phyloP scores from a whole-genome alignment of 1,139 yeast species.

The Zygosaccharomyces sapae region DNA sequence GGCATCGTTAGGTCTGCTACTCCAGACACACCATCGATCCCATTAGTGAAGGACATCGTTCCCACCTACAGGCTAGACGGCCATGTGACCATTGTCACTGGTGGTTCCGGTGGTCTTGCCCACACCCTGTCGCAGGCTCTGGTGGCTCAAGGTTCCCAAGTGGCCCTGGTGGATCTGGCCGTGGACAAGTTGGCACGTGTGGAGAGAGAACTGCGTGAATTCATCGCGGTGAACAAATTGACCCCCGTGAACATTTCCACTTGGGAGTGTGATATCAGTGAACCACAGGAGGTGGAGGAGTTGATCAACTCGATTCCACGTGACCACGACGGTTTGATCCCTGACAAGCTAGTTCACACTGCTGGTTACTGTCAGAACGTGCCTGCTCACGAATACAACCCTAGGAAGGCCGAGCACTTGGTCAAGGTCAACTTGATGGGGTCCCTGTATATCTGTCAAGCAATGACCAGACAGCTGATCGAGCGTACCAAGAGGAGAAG shows the following conservation, averaged over 20 bases:
- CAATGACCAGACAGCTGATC: slow-evolving; percentile 66
- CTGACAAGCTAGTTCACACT: slow-evolving; percentile 65
- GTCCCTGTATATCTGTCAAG: slow-evolving; percentile 61
- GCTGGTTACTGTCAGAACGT: slow-evolving; percentile 84
- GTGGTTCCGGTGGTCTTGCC: slow-evolving; percentile 81
- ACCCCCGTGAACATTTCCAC: slow-evolving; percentile 51
- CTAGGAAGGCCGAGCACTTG: slow-evolving; percentile 61
- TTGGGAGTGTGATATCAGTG: slow-evolving; percentile 76
- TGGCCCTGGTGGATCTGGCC: slow-evolving; percentile 73
- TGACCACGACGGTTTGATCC: slow-evolving; percentile 53
- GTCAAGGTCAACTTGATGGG: slow-evolving; percentile 74
- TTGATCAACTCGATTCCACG: slow-evolving; percentile 46
- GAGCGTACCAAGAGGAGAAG: slow-evolving; percentile 39
- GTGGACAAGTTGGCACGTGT: slow-evolving; percentile 54
- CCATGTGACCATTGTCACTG: slow-evolving; percentile 69
- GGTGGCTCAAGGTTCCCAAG: slow-evolving; percentile 63
- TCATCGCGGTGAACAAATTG: slow-evolving; percentile 52
- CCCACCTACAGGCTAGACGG: slow-evolving; percentile 58
- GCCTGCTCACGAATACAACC: slow-evolving; percentile 75
- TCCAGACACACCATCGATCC: slow-evolving; percentile 20
- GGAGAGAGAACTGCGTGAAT: slow-evolving; percentile 52
- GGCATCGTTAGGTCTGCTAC: slow-evolving; percentile 21
- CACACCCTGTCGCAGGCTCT: slow-evolving; percentile 60
- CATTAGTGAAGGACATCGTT: slow-evolving; percentile 32
- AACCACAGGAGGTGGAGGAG: slow-evolving; percentile 55